Evolutionary conservation across 352 stramenopile species (phyloP).

Genomic region (Pseudoperonospora humuli): DNA sequence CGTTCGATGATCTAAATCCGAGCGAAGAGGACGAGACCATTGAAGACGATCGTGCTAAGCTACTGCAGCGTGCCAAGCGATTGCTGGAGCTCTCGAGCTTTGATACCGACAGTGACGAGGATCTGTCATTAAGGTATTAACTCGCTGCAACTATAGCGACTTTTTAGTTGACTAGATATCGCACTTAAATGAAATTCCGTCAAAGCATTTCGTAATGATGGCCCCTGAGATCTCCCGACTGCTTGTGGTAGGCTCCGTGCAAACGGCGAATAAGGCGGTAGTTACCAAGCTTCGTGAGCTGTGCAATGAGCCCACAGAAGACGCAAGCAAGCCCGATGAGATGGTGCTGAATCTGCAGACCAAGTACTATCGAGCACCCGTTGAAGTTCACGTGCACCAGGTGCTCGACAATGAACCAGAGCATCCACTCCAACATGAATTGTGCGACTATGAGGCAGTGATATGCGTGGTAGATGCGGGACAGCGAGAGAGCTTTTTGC

Average conservation of each 20-base stretch:
- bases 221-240: conserved; percentile 27
- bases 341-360: conserved; percentile 37
- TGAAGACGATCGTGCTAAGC: conserved; percentile 37
- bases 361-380: conserved; percentile 60
- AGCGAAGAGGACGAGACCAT: conserved; percentile 41
- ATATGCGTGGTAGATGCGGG: conserved; percentile 46
- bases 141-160: not conserved
- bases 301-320: conserved; percentile 14
- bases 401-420: conserved; percentile 34
- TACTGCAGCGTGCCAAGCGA: conserved; percentile 43
- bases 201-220: too few relatives aligned
- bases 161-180: too few relatives aligned
- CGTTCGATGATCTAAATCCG: conserved; percentile 23
- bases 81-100: conserved; percentile 43
- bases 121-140: conserved; percentile 20
- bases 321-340: not conserved
- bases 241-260: conserved; percentile 39
- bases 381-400: conserved; percentile 46
- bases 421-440: conserved; percentile 28
- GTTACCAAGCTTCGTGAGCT: conserved; percentile 25
- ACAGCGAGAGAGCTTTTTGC: conserved; percentile 33
- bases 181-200: too few relatives aligned
- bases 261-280: conserved; percentile 20
- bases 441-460: conserved; percentile 49
- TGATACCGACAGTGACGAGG: conserved; percentile 32